Evolutionary conservation across 1,284 basidiomycete genomes (phyloP).

Genomic region (Ganoderma resinaceum): DNA sequence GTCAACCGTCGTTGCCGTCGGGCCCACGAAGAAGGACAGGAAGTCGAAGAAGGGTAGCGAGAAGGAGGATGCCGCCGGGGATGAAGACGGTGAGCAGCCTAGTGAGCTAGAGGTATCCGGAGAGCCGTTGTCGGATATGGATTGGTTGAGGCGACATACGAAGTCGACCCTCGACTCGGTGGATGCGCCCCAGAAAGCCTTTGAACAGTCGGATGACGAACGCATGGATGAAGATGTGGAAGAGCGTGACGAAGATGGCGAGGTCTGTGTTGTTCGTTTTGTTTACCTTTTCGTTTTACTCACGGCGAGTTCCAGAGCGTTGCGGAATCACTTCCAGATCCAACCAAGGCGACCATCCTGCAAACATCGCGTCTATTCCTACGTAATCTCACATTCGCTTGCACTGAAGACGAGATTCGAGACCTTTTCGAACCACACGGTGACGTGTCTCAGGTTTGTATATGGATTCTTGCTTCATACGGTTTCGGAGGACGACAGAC

Average conservation of each 20-base stretch:
- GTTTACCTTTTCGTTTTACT: constrained; percentile 1
- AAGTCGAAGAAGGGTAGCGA: constrained; percentile 37
- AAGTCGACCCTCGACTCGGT: constrained; percentile 52
- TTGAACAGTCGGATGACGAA: constrained; percentile 69
- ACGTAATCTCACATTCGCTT: constrained; percentile 90
- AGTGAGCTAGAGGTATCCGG: constrained; percentile 29
- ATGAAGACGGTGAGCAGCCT: constrained; percentile 25
- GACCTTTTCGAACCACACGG: constrained; percentile 80
- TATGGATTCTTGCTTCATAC: constrained; percentile 7
- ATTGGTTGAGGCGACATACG: constrained; percentile 79
- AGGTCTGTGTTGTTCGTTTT: constrained; percentile 14
- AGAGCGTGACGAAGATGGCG: constrained; percentile 22
- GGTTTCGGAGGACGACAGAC: constrained; percentile 15
- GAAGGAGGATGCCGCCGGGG: constrained; percentile 3
- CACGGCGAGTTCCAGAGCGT: constrained; percentile 11
- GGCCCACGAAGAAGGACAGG: constrained; percentile 30
- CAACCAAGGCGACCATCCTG: constrained; percentile 70
- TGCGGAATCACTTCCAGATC: constrained; percentile 41
- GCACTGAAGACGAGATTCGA: constrained; percentile 76
- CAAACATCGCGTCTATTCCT: constrained; percentile 88
- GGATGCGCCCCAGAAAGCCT: constrained; percentile 50
- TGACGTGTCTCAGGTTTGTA: constrained; percentile 72
- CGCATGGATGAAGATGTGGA: constrained; percentile 38
- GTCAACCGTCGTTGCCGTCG: neutral
- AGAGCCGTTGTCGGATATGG: constrained; percentile 62